phyloP scores from a whole-genome alignment of 768 basidiomycete genomes.

The Kwoniella sp. region DNA sequence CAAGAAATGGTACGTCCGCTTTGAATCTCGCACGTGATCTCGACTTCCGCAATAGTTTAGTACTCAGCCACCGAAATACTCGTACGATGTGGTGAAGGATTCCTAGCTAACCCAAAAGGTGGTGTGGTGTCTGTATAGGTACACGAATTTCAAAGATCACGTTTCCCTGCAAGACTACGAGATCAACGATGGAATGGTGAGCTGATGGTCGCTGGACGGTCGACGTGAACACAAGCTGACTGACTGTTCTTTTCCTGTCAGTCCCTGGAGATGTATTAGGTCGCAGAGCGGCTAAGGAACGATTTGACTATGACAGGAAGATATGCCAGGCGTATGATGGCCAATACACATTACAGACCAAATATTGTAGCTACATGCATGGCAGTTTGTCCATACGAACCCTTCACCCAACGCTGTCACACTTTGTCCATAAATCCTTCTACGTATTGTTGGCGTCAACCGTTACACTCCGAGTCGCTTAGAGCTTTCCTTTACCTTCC shows the following conservation, averaged over 20 bases:
- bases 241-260: slow-evolving; percentile 11
- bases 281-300: background rate
- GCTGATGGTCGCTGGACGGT: slow-evolving; percentile 19
- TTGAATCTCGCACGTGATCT: background rate
- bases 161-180: slow-evolving; percentile 56
- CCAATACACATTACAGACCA: too few relatives aligned
- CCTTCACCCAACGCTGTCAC: background rate
- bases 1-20: slow-evolving; percentile 88
- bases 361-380: slow-evolving; percentile 20
- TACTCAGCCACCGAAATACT: too few relatives aligned
- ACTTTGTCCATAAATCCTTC: background rate
- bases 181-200: slow-evolving; percentile 58
- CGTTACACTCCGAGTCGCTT: background rate
- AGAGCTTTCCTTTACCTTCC: slow-evolving; percentile 15
- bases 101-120: too few relatives aligned
- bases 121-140: slow-evolving; percentile 62
- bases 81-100: too few relatives aligned
- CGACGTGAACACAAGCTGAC: too few relatives aligned
- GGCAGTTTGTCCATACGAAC: background rate
- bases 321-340: too few relatives aligned
- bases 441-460: background rate
- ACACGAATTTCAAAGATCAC: slow-evolving; percentile 93
- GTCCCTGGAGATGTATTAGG: slow-evolving; percentile 57
- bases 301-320: too few relatives aligned
- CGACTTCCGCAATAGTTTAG: too few relatives aligned